These are phyloP conservation scores for Chlamydomonas urium DNA, from an alignment of 139 green algal genomes.

Conservation along the genomic window DNA sequence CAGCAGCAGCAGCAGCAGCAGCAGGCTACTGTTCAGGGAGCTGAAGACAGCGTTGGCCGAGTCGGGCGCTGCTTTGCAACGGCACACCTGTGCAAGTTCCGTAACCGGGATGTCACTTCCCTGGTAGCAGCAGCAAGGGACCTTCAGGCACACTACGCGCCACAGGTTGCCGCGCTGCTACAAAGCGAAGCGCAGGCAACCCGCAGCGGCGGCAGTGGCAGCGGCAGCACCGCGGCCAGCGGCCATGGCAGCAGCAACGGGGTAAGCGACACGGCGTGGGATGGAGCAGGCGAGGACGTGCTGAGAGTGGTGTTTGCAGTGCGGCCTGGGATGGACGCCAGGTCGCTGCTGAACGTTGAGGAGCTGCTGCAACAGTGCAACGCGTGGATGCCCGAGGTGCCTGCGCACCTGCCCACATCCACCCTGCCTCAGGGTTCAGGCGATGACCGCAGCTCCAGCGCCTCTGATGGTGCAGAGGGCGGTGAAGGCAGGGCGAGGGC, in stretches of 20 bases:
- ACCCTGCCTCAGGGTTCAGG: no score
- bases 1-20: background rate
- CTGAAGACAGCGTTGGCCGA: no score
- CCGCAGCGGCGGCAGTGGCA: no score
- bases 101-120: background rate
- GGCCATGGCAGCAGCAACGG: background rate
- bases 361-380: constrained; percentile 14
- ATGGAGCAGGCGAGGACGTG: background rate
- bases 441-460: no score
- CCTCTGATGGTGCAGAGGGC: no score
- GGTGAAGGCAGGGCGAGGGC: no score
- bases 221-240: background rate
- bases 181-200: no score
- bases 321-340: background rate
- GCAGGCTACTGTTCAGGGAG: no score
- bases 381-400: no score
- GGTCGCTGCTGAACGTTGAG: constrained; percentile 3
- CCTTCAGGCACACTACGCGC: background rate
- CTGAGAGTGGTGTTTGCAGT: constrained; percentile 13
- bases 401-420: no score
- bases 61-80: background rate
- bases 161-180: no score
- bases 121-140: background rate
- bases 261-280: background rate
- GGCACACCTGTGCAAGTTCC: constrained; percentile 1